phyloP scores from a whole-genome alignment of 352 stramenopile genomes.

The Globisporangium spinosum region DNA sequence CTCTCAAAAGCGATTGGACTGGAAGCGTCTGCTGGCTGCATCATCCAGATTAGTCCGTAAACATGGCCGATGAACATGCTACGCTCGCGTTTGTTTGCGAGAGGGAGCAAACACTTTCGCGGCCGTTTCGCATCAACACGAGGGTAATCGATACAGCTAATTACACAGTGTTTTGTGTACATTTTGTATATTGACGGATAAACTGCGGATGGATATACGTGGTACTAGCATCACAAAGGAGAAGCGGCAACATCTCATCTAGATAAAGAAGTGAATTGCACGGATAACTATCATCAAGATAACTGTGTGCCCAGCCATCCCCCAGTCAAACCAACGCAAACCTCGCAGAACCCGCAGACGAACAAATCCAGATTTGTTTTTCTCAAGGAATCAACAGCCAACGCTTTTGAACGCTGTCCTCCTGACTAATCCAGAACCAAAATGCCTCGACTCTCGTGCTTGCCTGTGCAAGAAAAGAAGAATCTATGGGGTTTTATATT shows the following conservation, averaged over 20 bases:
- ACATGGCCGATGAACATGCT: neutral
- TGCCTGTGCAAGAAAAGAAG: neutral
- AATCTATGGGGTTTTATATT: neutral
- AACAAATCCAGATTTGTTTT: neutral
- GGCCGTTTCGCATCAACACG: neutral
- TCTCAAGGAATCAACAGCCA: neutral
- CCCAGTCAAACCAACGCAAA: neutral
- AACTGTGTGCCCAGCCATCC: too few relatives aligned
- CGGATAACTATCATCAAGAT: too few relatives aligned
- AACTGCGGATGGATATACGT: neutral
- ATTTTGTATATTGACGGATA: neutral
- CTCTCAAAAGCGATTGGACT: neutral
- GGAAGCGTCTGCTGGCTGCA: neutral
- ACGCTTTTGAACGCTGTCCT: neutral
- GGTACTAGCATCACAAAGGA: too few relatives aligned
- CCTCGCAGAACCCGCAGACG: neutral
- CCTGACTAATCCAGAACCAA: neutral
- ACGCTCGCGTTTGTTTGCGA: neutral
- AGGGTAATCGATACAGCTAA: neutral
- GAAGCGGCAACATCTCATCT: too few relatives aligned
- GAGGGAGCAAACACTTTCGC: neutral
- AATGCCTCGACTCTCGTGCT: neutral
- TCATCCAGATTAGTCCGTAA: constrained; percentile 10
- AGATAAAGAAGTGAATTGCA: too few relatives aligned
- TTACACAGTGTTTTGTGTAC: neutral